Evolutionary conservation across 306 rosid species (phyloP), one percentile per base, ranked within the genome.

Genomic region (Cucurbita ficifolia): DNA sequence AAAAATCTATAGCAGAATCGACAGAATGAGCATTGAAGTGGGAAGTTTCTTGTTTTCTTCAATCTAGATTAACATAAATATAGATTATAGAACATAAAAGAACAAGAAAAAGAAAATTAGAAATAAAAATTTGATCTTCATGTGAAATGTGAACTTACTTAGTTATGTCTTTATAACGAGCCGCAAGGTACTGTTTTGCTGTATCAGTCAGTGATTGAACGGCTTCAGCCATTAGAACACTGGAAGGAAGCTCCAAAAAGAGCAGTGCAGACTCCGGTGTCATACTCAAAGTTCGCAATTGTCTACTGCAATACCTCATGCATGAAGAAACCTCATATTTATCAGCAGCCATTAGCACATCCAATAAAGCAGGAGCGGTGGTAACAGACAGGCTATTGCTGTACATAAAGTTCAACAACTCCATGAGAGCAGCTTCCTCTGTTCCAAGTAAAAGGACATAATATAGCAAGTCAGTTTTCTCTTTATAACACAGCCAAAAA

Each of bases 341-440:
- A 77, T 94, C 99, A 24, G 99, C 99, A 72, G 97, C 97, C 99
- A 94, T 89, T 77, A 94, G 86, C 53, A 94, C 96, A 65, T 94
- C 96, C 76, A 94, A 84, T 78, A 94, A 79, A 76, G 85, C 96
- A 60, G 99, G 86, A 75, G 99, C 95, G 12, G 96, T 67, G 56
- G 85, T 78, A 57, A 77, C 78, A 21, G 76, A 77, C 75, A 94
- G 65, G 35, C 85, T 85, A 85, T 80, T 91, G 67, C 95, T 86
- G 72, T 94, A 94, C 96, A 94, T 94, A 79, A 94, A 94, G 77
- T 94, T 94, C 75, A 94, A 82, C 59, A 94, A 88, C 83, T 91
- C 97, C 99, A 94, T 94, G 70, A 94, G 87, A 45, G 99, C 96
- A 82, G 85, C 86, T 87, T 94, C 99, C 83, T 94, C 99, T 94